phyloP scores from a whole-genome alignment of 78 protist species.

The Speleostelium caveatum region DNA sequence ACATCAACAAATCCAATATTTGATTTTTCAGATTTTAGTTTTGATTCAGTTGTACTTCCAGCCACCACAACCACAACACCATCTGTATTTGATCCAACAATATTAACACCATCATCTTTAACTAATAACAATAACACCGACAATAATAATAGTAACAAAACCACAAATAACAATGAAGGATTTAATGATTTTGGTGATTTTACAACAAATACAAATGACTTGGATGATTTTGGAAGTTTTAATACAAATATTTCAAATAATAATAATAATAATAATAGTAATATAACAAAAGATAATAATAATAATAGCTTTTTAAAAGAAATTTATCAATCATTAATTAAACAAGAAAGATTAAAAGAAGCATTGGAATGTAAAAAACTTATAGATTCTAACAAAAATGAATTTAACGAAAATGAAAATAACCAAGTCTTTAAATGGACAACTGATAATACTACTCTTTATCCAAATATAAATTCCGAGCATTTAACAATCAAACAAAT shows the following conservation, averaged over 20 bases:
- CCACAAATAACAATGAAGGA: not conserved
- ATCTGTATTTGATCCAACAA: not conserved
- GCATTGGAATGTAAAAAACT: constrained; percentile 47
- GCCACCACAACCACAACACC: not conserved
- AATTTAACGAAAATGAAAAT: constrained; percentile 20
- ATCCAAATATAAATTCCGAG: too few relatives aligned
- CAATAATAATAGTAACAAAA: not conserved
- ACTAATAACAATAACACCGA: not conserved
- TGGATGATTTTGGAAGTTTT: not conserved
- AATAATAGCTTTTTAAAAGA: constrained; percentile 26
- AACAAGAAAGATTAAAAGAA: constrained; percentile 58
- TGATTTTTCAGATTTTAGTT: not conserved
- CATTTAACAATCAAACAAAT: constrained; percentile 32
- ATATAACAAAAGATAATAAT: constrained; percentile 2
- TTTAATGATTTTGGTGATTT: not conserved
- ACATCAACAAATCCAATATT: not conserved
- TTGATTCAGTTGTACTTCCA: not conserved
- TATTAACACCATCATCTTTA: not conserved
- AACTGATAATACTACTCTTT: not conserved
- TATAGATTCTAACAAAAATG: constrained; percentile 1
- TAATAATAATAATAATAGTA: not conserved
- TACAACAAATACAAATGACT: not conserved
- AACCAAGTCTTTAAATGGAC: constrained; percentile 37
- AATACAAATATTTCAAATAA: not conserved
- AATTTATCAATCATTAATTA: constrained; percentile 28